These are phyloP conservation scores for Boletus coccyginus DNA, from an alignment of 768 basidiomycete species.

Conservation along the genomic window DNA sequence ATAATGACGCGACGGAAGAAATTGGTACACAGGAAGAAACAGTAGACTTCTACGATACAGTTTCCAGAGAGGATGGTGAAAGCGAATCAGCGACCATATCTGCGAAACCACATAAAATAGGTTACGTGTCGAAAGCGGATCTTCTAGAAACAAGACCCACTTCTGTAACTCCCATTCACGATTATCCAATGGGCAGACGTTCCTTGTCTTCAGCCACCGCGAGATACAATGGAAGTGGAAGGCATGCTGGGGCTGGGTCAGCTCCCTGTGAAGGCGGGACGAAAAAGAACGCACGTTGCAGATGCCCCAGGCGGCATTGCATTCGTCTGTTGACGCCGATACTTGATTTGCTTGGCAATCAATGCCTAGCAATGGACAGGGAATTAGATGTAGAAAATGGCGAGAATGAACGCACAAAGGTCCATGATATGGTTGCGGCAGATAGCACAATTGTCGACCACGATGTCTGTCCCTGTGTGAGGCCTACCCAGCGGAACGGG, in stretches of 20 bases:
- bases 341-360: slow-evolving; percentile 99
- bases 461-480: slow-evolving; percentile 66
- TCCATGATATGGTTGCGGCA: slow-evolving; percentile 99
- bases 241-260: slow-evolving; percentile 64
- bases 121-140: not conserved
- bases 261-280: not conserved
- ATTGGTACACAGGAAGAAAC: slow-evolving; percentile 13
- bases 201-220: slow-evolving; percentile 97
- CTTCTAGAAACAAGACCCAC: slow-evolving; percentile 44
- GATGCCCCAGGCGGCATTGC: slow-evolving; percentile 98
- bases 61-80: not conserved
- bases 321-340: slow-evolving; percentile 93
- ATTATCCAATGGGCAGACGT: slow-evolving; percentile 93
- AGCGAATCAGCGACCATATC: slow-evolving; percentile 40
- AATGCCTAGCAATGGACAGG: slow-evolving; percentile 62
- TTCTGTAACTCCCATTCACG: slow-evolving; percentile 97
- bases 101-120: slow-evolving; percentile 11
- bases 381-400: not conserved
- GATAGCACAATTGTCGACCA: slow-evolving; percentile 99
- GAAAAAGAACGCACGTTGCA: slow-evolving; percentile 67
- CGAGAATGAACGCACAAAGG: slow-evolving; percentile 64
- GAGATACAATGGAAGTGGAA: slow-evolving; percentile 99
- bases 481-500: not conserved
- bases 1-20: not conserved
- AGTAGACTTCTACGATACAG: slow-evolving; percentile 21